phyloP scores from a whole-genome alignment of 2,329 filamentous ascomycete genomes.

The Curvularia lunata region DNA sequence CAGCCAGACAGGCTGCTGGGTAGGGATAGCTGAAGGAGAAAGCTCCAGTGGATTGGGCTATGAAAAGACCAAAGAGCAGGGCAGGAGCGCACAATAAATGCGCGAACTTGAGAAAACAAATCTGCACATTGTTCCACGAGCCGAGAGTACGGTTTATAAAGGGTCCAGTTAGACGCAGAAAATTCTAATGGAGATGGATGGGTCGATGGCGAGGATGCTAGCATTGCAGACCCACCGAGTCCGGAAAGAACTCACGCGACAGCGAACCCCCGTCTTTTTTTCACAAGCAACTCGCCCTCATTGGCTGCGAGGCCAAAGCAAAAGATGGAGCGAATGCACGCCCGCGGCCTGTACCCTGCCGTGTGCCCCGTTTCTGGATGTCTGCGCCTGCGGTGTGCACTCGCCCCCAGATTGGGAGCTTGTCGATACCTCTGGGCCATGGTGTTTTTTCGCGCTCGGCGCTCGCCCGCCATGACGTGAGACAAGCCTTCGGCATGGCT shows the following conservation, averaged over 20 bases:
- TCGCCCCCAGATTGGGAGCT: constrained; percentile 15
- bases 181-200: constrained; percentile 28
- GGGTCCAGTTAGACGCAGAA: constrained; percentile 21
- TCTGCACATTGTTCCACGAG: constrained; percentile 11
- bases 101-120: constrained; percentile 15
- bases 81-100: constrained; percentile 10
- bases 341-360: neutral
- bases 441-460: neutral
- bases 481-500: constrained; percentile 23
- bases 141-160: constrained; percentile 27
- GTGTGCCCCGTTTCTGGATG: constrained; percentile 5
- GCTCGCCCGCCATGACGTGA: constrained; percentile 11
- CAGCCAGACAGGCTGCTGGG: neutral
- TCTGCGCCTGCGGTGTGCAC: neutral
- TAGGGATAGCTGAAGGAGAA: constrained; percentile 4
- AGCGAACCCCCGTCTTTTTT: constrained; percentile 15
- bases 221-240: constrained; percentile 24
- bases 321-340: constrained; percentile 7
- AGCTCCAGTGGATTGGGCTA: constrained; percentile 1
- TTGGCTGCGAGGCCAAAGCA: constrained; percentile 7
- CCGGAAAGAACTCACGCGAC: constrained; percentile 26
- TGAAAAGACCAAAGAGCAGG: neutral
- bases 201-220: constrained; percentile 19
- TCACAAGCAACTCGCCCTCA: constrained; percentile 1
- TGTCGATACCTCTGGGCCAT: neutral